Evolutionary conservation across 2,329 filamentous ascomycete genomes (phyloP).

Genomic region (Alternaria incomplexa): DNA sequence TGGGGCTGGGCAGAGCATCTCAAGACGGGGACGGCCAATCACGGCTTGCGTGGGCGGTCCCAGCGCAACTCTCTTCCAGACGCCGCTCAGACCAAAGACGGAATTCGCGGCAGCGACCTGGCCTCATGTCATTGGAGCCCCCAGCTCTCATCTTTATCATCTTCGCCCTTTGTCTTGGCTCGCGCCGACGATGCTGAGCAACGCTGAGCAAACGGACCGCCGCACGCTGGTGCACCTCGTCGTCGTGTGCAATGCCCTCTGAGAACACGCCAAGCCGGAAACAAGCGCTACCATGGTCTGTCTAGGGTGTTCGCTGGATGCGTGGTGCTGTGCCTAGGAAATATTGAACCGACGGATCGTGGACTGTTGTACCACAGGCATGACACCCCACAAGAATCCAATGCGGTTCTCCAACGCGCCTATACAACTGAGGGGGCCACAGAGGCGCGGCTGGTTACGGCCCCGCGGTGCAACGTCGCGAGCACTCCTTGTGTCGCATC

Average conservation of each 20-base stretch:
- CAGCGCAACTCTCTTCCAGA: slow-evolving; percentile 10
- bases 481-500: slow-evolving; percentile 1
- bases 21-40: slow-evolving; percentile 30
- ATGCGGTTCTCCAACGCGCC: neutral
- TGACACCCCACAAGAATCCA: slow-evolving; percentile 8
- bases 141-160: neutral
- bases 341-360: slow-evolving; percentile 7
- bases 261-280: slow-evolving; percentile 3
- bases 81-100: slow-evolving; percentile 34
- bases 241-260: neutral
- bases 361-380: slow-evolving; percentile 8
- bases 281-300: slow-evolving; percentile 20
- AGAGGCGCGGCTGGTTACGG: neutral
- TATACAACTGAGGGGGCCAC: slow-evolving; percentile 4
- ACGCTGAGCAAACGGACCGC: slow-evolving; percentile 6
- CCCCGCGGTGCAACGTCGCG: slow-evolving; percentile 12
- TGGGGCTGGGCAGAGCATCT: slow-evolving; percentile 23
- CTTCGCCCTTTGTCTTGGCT: slow-evolving; percentile 10
- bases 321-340: slow-evolving; percentile 8
- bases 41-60: slow-evolving; percentile 8
- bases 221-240: neutral
- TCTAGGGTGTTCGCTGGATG: slow-evolving; percentile 24
- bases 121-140: slow-evolving; percentile 7
- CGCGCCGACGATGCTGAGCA: slow-evolving; percentile 13
- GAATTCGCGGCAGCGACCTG: slow-evolving; percentile 31